Conservation (phyloP, 805 yeast genomes). For the Barnettozyma botsteinii region DNA sequence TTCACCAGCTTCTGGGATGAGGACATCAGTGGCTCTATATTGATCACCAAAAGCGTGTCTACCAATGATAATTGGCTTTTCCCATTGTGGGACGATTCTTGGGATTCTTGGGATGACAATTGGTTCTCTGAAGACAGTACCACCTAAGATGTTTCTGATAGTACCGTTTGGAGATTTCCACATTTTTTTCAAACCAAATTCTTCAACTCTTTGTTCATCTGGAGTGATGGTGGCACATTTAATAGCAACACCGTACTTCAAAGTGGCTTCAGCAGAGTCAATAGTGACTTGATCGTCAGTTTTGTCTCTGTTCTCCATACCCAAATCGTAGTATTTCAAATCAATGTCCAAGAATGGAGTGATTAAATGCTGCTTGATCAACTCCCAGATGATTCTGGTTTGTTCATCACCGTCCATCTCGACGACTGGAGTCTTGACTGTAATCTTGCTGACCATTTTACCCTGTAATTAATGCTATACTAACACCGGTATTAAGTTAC, state of each 20-base stretch:
- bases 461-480: background rate
- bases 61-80: slow-evolving; percentile 91
- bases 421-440: slow-evolving; percentile 83
- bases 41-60: slow-evolving; percentile 98
- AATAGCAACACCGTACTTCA: slow-evolving; percentile 86
- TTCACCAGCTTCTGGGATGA: slow-evolving; percentile 74
- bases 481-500: too few relatives aligned
- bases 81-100: slow-evolving; percentile 86
- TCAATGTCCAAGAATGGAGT: slow-evolving; percentile 82
- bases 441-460: slow-evolving; percentile 45
- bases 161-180: slow-evolving; percentile 98
- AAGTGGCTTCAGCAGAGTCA: slow-evolving; percentile 87
- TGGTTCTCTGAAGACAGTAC: slow-evolving; percentile 96
- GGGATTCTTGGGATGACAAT: slow-evolving; percentile 88
- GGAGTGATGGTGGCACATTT: slow-evolving; percentile 99
- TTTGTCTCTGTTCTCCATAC: slow-evolving; percentile 78
- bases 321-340: slow-evolving; percentile 86
- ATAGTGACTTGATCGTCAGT: slow-evolving; percentile 85
- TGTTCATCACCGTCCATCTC: slow-evolving; percentile 98
- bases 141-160: slow-evolving; percentile 90
- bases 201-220: slow-evolving; percentile 91
- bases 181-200: slow-evolving; percentile 88
- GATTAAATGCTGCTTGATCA: slow-evolving; percentile 80
- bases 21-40: slow-evolving; percentile 86
- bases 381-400: slow-evolving; percentile 94